Percentiles rank a stretch among this genome's conserved stretches.
Evolutionary conservation across 768 basidiomycete species (phyloP).

Genomic region (Paxillus ammoniavirescens): DNA sequence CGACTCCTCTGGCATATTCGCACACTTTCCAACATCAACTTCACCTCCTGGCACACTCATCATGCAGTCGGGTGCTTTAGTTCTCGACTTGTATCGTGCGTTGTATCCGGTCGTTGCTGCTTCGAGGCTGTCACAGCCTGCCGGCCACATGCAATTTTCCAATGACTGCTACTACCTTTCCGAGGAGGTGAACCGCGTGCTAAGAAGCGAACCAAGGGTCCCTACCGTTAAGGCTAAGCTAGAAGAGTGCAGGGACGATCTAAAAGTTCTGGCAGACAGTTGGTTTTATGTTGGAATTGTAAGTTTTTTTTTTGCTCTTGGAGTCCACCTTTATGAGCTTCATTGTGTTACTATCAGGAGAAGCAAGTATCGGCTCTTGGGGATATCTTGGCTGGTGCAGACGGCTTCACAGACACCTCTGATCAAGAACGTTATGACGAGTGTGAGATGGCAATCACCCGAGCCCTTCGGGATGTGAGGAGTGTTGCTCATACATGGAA

Average conservation of each 20-base stretch:
- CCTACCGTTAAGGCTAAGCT: conserved; percentile 43
- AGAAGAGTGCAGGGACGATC: conserved; percentile 46
- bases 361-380: conserved; percentile 24
- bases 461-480: conserved; percentile 63
- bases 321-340: background rate
- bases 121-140: conserved; percentile 46
- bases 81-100: conserved; percentile 78
- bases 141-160: conserved; percentile 67
- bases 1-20: conserved; percentile 53
- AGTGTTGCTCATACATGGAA: conserved; percentile 65
- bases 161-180: conserved; percentile 79
- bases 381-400: conserved; percentile 49
- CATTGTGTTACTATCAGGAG: conserved; percentile 15
- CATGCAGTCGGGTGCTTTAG: conserved; percentile 56
- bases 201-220: conserved; percentile 27
- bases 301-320: conserved; percentile 26
- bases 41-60: conserved; percentile 53
- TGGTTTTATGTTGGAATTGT: conserved; percentile 75
- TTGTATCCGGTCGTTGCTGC: conserved; percentile 67
- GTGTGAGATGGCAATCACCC: conserved; percentile 67
- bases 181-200: conserved; percentile 38
- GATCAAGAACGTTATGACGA: conserved; percentile 76
- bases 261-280: conserved; percentile 60
- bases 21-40: conserved; percentile 28
- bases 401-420: conserved; percentile 66